Evolutionary conservation across 1,284 basidiomycete species (phyloP), one percentile per base, ranked within the genome.

Genomic region (Cryptococcus amylolentus): DNA sequence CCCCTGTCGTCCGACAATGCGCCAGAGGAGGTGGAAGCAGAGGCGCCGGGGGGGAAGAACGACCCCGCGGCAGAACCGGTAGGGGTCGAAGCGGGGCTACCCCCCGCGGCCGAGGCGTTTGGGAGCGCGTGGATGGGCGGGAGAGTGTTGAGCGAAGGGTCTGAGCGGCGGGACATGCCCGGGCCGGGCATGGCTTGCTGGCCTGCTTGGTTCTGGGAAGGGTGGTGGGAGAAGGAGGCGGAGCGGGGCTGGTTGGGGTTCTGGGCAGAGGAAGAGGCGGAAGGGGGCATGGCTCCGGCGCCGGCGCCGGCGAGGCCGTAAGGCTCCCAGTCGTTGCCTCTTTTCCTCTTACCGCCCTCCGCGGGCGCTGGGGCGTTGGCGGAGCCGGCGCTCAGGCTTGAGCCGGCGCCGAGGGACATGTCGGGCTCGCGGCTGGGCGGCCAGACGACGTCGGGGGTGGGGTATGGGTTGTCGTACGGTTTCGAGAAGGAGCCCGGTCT

Each of bases 381-480:
- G 35, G 46, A 61, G n/a, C 57, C 59, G 31, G 31, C 31, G 10
- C 31, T 35, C 31, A 35, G 10, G 5, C 4, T 35, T 2, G 31
- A 35, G 7, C 31, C 31, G 10, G 31, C 31, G 1, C 31, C 31
- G 31, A 35, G 31, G 7, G 31, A 35, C 31, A 35, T 35, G 10
- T 35, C 31, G 1, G 31, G 31, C 31, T 35, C 31, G 7, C 31
- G 6, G 7, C 31, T 10, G 7, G 31, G 7, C 7, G 31, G 50
- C 56, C 56, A 61, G 2, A 28, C 26, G 13, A 57, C 23, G 23
- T 61, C 59, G 5, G 59, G 59, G 16, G 59, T 61, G 13, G 59
- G 59, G 49, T 61, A 61, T 6, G 59, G 59, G 48, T 61, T 61
- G 5, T 61, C 59, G 49, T 55, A 61, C 3, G 55, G 49, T 35